phyloP scores from a whole-genome alignment of 495 filamentous ascomycete species.

The Hyaloscypha bicolor region DNA sequence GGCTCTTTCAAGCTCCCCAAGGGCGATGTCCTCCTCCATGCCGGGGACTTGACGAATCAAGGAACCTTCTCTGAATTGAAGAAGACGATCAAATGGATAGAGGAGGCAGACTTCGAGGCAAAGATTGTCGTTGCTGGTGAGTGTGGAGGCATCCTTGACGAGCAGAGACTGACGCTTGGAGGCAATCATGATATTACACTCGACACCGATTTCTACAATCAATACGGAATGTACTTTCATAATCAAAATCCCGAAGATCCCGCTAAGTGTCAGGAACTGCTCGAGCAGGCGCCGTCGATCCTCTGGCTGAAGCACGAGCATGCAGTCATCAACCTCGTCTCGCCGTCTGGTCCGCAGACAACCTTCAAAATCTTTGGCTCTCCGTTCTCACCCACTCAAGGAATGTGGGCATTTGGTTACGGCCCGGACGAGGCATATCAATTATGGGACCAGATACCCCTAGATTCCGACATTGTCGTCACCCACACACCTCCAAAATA shows the following conservation, averaged over 20 bases:
- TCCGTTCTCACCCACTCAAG: constrained; percentile 65
- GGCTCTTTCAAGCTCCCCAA: constrained; percentile 62
- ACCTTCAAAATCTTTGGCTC: constrained; percentile 77
- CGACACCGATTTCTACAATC: constrained; percentile 61
- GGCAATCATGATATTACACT: constrained; percentile 83
- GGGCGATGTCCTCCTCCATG: constrained; percentile 89
- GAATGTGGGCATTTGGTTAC: constrained; percentile 77
- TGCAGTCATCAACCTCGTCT: constrained; percentile 56
- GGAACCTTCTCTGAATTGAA: constrained; percentile 74
- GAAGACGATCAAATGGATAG: constrained; percentile 76
- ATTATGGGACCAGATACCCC: constrained; percentile 65
- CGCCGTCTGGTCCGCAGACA: constrained; percentile 62
- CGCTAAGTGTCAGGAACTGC: constrained; percentile 55
- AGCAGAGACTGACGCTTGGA: constrained; percentile 33
- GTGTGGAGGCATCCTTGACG: neutral
- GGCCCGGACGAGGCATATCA: constrained; percentile 44
- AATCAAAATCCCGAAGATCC: constrained; percentile 59
- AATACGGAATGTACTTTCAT: constrained; percentile 60
- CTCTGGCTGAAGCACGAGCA: constrained; percentile 68
- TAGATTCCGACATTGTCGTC: constrained; percentile 75
- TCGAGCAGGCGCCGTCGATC: constrained; percentile 58
- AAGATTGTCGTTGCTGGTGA: constrained; percentile 87
- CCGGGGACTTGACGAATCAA: constrained; percentile 83
- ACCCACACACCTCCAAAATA: constrained; percentile 80
- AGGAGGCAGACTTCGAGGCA: constrained; percentile 70